Evolutionary conservation across 257 asterid genomes (phyloP), one percentile per base, ranked within the genome.

Genomic region (Solanum pinnatisectum): DNA sequence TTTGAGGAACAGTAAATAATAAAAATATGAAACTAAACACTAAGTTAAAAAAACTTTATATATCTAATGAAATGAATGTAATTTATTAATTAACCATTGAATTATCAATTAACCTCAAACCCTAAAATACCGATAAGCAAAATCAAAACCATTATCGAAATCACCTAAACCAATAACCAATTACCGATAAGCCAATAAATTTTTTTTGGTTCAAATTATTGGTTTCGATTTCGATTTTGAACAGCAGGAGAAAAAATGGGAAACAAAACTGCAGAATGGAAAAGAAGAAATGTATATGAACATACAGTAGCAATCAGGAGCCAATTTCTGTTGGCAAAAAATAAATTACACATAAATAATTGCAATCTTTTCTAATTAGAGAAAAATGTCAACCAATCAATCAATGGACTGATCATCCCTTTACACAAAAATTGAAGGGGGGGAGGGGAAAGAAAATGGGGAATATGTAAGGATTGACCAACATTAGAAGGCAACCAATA

Each of bases 341-440:
- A 44, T n/a, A 88, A 82, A 14, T 39, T 78, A 77, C 78, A 59
- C 30, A 73, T 25, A 56, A 59, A 86, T 70, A 85, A 70, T n/a
- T 86, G 84, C 73, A 49, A 86, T 52, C 84, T 52, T 86, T 60
- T 78, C 70, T 71, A 86, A 70, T 86, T 30, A 42, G 71, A 70
- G 85, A 85, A 85, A 71, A 85, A 83, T 74, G 23, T 89, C 87
- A 87, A 92, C 92, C 94, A 93, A 94, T 89, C 93, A 93, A 94
- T 94, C 89, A 94, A 94, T 92, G 95, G 95, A 95, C 91, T 89
- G 90, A 95, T 89, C 95, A 94, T 93, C 98, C 98, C 98, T 96
- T 95, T 93, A 94, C 98, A 93, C 95, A 94, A 96, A 95, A 96
- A 96, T 87, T 89, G 94, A 92, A 93, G 96, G 95, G 95, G 90